These are phyloP conservation scores for Trypanosomatidae sp. DNA, from an alignment of 208 protist species.

Conservation along the genomic window DNA sequence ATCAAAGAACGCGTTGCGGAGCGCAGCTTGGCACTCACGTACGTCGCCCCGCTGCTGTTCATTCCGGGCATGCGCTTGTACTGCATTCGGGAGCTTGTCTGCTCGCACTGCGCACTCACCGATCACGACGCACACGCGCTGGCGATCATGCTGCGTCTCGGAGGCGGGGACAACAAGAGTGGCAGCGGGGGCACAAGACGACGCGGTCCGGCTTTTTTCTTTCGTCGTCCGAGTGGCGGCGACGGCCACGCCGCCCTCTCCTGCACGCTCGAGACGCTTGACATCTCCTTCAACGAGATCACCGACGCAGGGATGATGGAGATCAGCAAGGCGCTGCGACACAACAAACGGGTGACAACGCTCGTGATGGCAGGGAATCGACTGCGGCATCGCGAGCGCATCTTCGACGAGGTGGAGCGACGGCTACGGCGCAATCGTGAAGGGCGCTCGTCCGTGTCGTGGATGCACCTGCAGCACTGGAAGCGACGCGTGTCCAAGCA, in stretches of 20 bases:
- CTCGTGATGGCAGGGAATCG: constrained; percentile 42
- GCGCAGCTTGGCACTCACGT: constrained; percentile 29
- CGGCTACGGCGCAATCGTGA: constrained; percentile 37
- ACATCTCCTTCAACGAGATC: constrained; percentile 41
- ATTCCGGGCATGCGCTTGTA: constrained; percentile 31
- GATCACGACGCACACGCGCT: constrained; percentile 58
- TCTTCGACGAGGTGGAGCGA: constrained; percentile 28
- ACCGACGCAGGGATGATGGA: constrained; percentile 46
- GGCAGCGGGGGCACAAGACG: neutral
- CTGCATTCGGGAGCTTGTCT: constrained; percentile 31
- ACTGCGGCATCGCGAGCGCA: constrained; percentile 9
- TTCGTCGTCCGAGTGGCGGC: too few relatives aligned
- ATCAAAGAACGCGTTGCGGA: too few relatives aligned
- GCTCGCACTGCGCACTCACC: constrained; percentile 41
- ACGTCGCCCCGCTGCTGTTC: constrained; percentile 56
- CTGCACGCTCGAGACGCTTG: constrained; percentile 33
- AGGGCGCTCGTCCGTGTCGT: neutral
- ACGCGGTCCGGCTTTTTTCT: too few relatives aligned
- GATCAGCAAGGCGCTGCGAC: constrained; percentile 47
- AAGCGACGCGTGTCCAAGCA: neutral
- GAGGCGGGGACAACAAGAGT: constrained; percentile 40
- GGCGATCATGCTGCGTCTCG: too few relatives aligned
- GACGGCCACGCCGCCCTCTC: neutral
- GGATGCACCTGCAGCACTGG: constrained; percentile 7
- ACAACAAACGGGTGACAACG: constrained; percentile 31